A percentile compares a stretch with the other conserved stretches of the same genome.
Conservation (phyloP, 2,329 filamentous ascomycete species). For the Colletotrichum godetiae region DNA sequence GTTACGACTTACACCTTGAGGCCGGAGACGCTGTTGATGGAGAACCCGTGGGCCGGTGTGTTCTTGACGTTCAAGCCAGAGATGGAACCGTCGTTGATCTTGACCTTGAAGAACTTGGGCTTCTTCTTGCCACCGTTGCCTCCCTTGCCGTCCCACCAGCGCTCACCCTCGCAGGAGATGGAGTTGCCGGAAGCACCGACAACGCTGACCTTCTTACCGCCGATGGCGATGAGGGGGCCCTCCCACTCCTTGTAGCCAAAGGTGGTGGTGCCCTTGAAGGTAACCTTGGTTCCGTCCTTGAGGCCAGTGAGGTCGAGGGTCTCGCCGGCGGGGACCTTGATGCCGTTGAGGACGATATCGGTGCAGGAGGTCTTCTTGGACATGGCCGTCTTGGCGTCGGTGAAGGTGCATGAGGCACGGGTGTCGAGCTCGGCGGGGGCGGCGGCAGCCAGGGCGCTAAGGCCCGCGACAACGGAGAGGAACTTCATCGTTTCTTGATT, state of each 20-base stretch:
- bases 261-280: slow-evolving; percentile 73
- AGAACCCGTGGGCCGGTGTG: slow-evolving; percentile 55
- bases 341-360: slow-evolving; percentile 63
- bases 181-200: slow-evolving; percentile 61
- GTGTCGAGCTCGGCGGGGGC: slow-evolving; percentile 38
- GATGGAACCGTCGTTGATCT: slow-evolving; percentile 51
- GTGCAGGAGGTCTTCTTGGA: slow-evolving; percentile 63
- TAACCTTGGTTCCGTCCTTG: slow-evolving; percentile 58
- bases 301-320: slow-evolving; percentile 69
- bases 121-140: slow-evolving; percentile 70
- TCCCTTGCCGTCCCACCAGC: slow-evolving; percentile 73
- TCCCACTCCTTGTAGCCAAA: slow-evolving; percentile 75
- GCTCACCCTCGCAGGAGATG: slow-evolving; percentile 66
- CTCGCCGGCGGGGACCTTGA: slow-evolving; percentile 67
- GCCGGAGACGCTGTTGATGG: slow-evolving; percentile 49
- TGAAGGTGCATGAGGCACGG: slow-evolving; percentile 62
- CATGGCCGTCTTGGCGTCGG: slow-evolving; percentile 57
- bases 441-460: slow-evolving; percentile 41
- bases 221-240: slow-evolving; percentile 72
- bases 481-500: slow-evolving; percentile 17
- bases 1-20: slow-evolving; percentile 47
- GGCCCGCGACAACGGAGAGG: slow-evolving; percentile 36
- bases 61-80: slow-evolving; percentile 53
- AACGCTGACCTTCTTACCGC: slow-evolving; percentile 66
- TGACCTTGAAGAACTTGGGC: slow-evolving; percentile 69